phyloP scores from a whole-genome alignment of 345 rosid genomes.

The Salix brachista region DNA sequence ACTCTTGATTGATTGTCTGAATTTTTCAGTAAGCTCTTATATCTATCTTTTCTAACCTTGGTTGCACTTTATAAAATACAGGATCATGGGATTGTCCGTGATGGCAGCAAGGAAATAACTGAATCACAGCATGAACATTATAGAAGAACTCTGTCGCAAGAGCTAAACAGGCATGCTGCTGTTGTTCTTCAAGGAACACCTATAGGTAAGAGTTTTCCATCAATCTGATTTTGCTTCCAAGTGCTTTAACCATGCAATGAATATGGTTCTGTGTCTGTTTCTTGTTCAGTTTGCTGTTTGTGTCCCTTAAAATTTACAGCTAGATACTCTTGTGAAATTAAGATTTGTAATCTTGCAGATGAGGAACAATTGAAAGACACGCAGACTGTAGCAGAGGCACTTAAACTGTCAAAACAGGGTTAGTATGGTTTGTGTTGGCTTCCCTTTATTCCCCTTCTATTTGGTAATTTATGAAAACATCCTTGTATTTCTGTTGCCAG shows the following conservation, averaged over 20 bases:
- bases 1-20: neutral
- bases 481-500: constrained; percentile 17
- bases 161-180: constrained; percentile 83
- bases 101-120: constrained; percentile 51
- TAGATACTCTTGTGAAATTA: constrained; percentile 1
- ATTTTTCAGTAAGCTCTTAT: neutral
- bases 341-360: constrained; percentile 30
- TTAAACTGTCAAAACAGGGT: constrained; percentile 70
- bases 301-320: neutral
- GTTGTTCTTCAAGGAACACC: constrained; percentile 86
- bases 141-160: constrained; percentile 69
- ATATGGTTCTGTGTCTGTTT: neutral
- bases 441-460: neutral
- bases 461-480: neutral
- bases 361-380: constrained; percentile 78
- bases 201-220: constrained; percentile 43
- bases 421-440: constrained; percentile 15
- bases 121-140: constrained; percentile 53
- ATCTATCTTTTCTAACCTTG: neutral
- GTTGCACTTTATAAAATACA: constrained; percentile 26
- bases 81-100: constrained; percentile 81
- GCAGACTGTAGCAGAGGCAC: constrained; percentile 81
- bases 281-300: neutral
- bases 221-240: neutral
- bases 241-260: neutral